Base-by-base conservation (phyloP, 441 rosid genomes). In the Mallotus repandus region DNA sequence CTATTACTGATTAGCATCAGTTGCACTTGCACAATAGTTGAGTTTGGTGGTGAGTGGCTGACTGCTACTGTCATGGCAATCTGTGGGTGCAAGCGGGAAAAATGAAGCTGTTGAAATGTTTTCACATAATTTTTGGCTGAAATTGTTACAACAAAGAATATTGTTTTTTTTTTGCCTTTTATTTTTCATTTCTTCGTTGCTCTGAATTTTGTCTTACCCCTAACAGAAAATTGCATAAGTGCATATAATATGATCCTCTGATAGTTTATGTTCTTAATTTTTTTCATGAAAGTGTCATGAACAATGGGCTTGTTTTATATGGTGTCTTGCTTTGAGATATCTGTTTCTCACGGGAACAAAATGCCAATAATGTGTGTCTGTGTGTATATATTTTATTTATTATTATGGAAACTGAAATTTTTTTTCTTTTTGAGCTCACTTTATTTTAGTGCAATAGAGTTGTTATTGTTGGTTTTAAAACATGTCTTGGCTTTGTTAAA, bases 51-150 rank as follows among this genome's bases (percentile, higher is more conserved):
- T 58, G 52, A 29, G 54, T 68, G 63, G 63, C 2, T 54, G 58
- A 54, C 22, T 54, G 25, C 58, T 45, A 49, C 38, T 60, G n/a
- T 56, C 59, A 73, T 55, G 43, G 16, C 46, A 73, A 73, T 57
- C 62, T 53, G 43, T 18, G 14, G 66, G 49, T 52, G 59, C 18
- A n/a, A 15, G 16, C 15, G 32, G 46, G 35, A 59, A 70, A 71
- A 62, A 35, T 35, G 60, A 71, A 62, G 57, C 35, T 32, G 19
- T 38, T 61, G 50, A 52, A 48, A 59, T 53, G 16, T n/a, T 46
- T 46, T 70, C 15, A 14, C 55, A 22, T 45, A 16, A 45, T 14
- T 52, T n/a, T 46, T 67, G 71, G 15, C 16, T 54, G 49, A 45
- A 45, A 14, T 32, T 43, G 66, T 58, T 9, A 5, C 46, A 41